phyloP scores from a whole-genome alignment of 768 basidiomycete genomes.

The Leucocoprinus sp. region DNA sequence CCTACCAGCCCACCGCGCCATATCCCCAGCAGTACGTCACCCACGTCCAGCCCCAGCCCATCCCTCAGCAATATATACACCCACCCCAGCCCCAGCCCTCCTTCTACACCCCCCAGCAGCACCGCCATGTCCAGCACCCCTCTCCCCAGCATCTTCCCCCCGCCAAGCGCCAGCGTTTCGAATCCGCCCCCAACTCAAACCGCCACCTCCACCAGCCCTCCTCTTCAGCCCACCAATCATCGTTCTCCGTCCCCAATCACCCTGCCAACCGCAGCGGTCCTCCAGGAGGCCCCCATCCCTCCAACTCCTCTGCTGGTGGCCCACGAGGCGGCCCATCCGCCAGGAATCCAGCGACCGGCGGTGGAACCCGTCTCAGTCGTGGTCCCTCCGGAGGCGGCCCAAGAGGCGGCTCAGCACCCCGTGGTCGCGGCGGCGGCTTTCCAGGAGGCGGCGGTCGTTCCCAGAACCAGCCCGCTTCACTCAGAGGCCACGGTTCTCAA shows the following conservation, averaged over 20 bases:
- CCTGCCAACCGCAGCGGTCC: conserved; percentile 30
- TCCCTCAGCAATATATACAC: conserved; percentile 44
- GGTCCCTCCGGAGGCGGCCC: conserved; percentile 42
- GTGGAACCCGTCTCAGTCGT: conserved; percentile 41
- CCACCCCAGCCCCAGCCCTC: conserved; percentile 40
- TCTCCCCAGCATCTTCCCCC: conserved; percentile 83
- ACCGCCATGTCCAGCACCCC: conserved; percentile 49
- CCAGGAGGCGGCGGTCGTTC: conserved; percentile 34
- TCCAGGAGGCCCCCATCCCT: conserved; percentile 25
- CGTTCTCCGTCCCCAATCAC: conserved; percentile 26
- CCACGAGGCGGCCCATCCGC: conserved; percentile 34
- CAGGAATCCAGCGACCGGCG: conserved; percentile 37
- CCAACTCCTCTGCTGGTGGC: conserved; percentile 26
- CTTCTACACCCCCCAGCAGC: conserved; percentile 39
- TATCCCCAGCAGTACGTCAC: conserved; percentile 64
- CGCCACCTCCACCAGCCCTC: conserved; percentile 46
- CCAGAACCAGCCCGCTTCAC: conserved; percentile 35
- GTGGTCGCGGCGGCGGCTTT: conserved; percentile 35
- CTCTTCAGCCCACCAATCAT: conserved; percentile 49
- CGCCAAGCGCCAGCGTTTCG: conserved; percentile 86
- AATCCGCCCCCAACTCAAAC: conserved; percentile 58
- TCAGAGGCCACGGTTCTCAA: conserved; percentile 58
- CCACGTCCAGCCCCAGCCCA: conserved; percentile 46
- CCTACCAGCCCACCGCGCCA: conserved; percentile 62
- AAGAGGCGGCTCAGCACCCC: conserved; percentile 34